Evolutionary conservation across 2,329 filamentous ascomycete genomes (phyloP), one percentile per base, ranked within the genome.

Genomic region (Verticillium isaacii): DNA sequence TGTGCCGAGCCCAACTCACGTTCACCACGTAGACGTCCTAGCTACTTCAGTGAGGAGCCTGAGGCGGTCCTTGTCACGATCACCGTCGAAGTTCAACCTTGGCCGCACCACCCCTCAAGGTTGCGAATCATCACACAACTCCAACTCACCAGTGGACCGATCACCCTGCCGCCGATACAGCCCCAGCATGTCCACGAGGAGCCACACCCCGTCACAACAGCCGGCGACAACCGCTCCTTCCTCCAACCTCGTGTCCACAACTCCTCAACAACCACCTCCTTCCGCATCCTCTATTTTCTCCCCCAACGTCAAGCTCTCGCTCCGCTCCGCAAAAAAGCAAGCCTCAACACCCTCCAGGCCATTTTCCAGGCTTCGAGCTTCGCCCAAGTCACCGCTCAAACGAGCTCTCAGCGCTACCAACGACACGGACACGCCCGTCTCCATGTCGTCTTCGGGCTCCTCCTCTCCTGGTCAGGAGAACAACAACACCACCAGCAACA

Each of bases 71-170:
- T 82, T 97, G 66, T 97, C 93, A 62, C 86, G 93, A 69, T 97
- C 94, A n/a, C 94, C 94, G 12, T 97, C 94, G 36, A 96, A 95
- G 74, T 94, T 95, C 73, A 83, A 85, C 61, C 79, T 96, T 39
- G 73, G 75, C 58, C 80, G 82, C 65, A 74, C 78, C 56, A 74
- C 74, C 55, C 83, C 82, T 0, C 78, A 81, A 64, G 76, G 73
- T 62, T 79, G 80, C 15, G 77, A 82, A 37, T 71, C 73, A 65
- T 85, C 86, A 61, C 77, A 79, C 56, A 63, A 61, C 58, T 63
- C 64, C 15, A 59, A 66, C 23, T 65, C 64, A 12, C 63, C 64
- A 60, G 37, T 63, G 56, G 57, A 66, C 19, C 64, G 65, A 59
- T 83, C 79, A 73, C 83, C 79, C 72, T 83, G 74, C 75, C 81